A percentile compares a stretch with the other conserved stretches of the same genome.
Conservation (phyloP, 116 monocot genomes). For the Cymodocea nodosa region DNA sequence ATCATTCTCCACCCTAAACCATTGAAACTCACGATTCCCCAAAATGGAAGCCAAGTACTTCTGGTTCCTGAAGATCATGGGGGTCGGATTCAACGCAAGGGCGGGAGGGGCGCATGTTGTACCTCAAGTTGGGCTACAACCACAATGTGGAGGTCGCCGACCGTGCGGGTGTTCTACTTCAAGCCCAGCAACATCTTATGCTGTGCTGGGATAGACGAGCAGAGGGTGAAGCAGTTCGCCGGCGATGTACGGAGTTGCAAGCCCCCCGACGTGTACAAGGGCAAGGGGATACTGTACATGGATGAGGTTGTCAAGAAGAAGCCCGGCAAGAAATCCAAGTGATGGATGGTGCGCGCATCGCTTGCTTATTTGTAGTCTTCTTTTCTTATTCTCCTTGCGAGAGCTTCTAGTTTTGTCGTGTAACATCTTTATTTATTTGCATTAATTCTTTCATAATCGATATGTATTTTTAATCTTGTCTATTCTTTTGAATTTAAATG, state of each 20-base stretch:
- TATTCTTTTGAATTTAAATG: no score
- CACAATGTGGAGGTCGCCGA: constrained; percentile 76
- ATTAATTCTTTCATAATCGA: no score
- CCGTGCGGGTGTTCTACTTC: constrained; percentile 78
- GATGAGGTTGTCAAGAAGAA: constrained; percentile 87
- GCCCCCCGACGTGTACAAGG: constrained; percentile 90
- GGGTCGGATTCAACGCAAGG: constrained; percentile 76
- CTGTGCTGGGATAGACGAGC: constrained; percentile 76
- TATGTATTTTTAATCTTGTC: no score
- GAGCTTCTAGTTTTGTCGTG: no score
- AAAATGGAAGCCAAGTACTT: constrained; percentile 71
- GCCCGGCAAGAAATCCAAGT: constrained; percentile 79
- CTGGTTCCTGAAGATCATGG: constrained; percentile 69
- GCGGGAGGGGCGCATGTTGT: constrained; percentile 48
- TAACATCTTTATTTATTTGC: no score
- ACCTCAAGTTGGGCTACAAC: constrained; percentile 72
- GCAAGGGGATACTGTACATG: constrained; percentile 82
- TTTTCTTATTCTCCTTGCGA: no score
- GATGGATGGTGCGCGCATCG: background rate
- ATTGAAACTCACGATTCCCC: no score
- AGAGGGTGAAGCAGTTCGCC: constrained; percentile 74
- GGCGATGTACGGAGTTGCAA: constrained; percentile 64
- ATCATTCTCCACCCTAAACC: no score
- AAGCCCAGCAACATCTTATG: constrained; percentile 79
- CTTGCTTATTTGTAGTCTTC: no score